Conservation (phyloP, 495 filamentous ascomycete genomes). For the Trichoderma asperelloides region DNA sequence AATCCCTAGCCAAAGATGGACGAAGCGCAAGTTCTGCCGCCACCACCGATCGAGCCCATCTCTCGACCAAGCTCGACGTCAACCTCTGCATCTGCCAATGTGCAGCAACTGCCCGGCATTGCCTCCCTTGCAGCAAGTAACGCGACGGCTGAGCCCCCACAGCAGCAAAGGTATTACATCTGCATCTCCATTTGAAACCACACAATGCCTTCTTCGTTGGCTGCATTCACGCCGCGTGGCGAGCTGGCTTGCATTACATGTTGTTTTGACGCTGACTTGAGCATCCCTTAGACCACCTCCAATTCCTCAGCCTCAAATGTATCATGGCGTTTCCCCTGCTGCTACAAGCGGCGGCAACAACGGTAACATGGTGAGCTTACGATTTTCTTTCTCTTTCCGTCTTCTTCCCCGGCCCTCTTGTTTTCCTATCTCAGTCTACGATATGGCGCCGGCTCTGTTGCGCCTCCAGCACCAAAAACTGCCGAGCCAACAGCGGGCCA, state of each 20-base stretch:
- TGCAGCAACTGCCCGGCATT: conserved; percentile 48
- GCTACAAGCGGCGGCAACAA: conserved; percentile 58
- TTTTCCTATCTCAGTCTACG: not conserved
- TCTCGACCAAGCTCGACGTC: conserved; percentile 43
- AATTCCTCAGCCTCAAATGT: conserved; percentile 19
- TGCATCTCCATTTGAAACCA: not conserved
- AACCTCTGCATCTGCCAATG: conserved; percentile 26
- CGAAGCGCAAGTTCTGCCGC: conserved; percentile 23
- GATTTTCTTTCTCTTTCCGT: conserved; percentile 14
- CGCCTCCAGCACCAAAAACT: not conserved
- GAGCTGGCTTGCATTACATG: not conserved
- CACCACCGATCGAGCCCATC: conserved; percentile 35
- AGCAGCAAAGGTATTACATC: conserved; percentile 48
- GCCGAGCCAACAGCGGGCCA: conserved; percentile 10
- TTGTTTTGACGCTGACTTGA: not conserved
- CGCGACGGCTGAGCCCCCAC: conserved; percentile 49
- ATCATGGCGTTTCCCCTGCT: conserved; percentile 57
- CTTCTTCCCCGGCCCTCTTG: not conserved
- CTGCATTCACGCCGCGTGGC: not conserved
- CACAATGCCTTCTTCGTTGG: not conserved
- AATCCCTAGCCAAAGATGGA: conserved; percentile 31
- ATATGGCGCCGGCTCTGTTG: conserved; percentile 6
- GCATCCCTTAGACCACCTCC: conserved; percentile 15
- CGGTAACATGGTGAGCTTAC: conserved; percentile 54
- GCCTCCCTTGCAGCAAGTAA: conserved; percentile 56